Percentiles rank a stretch among this genome's conserved stretches.
These are phyloP conservation scores for Suhomyces maxii DNA, from an alignment of 1,139 yeast genomes.

Conservation along the genomic window DNA sequence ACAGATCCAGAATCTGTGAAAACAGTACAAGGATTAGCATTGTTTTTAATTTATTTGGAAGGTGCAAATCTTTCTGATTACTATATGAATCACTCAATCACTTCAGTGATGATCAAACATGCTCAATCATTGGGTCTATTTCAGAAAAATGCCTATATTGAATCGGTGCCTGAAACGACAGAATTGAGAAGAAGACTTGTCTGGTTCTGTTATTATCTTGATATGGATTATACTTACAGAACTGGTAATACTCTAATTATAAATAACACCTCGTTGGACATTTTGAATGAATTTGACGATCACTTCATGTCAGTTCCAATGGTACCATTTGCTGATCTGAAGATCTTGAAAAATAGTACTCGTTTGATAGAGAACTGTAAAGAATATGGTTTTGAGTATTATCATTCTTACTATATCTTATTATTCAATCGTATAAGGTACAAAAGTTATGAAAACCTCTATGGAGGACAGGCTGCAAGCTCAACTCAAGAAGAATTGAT, in stretches of 20 bases:
- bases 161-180: constrained; percentile 8
- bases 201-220: constrained; percentile 24
- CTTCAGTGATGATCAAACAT: constrained; percentile 21
- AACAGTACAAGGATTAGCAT: constrained; percentile 26
- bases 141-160: constrained; percentile 4
- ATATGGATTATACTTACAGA: constrained; percentile 24
- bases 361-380: constrained; percentile 6
- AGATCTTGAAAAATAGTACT: constrained; percentile 1
- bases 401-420: constrained; percentile 18
- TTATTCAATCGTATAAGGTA: constrained; percentile 22
- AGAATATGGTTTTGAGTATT: constrained; percentile 10
- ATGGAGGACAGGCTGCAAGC: constrained; percentile 13
- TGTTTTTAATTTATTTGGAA: constrained; percentile 24
- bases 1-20: constrained; percentile 21
- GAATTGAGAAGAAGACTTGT: constrained; percentile 19
- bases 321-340: constrained; percentile 7
- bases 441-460: constrained; percentile 21
- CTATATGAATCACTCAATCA: constrained; percentile 22
- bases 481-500: constrained; percentile 7
- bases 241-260: constrained; percentile 22
- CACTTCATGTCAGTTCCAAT: constrained; percentile 11
- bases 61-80: constrained; percentile 25
- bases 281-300: constrained; percentile 13
- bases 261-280: constrained; percentile 18
- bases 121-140: constrained; percentile 22